A percentile compares a stretch with the other conserved stretches of the same genome.
Conservation (phyloP, 2,329 filamentous ascomycete species). For the Volutella citrinella region DNA sequence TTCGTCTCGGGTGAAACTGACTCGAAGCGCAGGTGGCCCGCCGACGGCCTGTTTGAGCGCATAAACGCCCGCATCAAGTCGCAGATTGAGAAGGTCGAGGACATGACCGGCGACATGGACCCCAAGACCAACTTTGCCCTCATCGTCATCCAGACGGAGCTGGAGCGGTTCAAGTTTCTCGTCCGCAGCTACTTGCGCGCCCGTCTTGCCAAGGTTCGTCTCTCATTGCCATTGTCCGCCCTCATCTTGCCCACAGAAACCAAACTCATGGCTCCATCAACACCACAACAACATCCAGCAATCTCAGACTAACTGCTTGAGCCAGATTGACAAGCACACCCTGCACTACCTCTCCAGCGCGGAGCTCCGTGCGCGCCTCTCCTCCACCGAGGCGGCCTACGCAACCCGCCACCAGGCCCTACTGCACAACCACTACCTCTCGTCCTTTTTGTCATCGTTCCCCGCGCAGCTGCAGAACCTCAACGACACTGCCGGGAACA, state of each 20-base stretch:
- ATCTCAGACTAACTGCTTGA: not conserved
- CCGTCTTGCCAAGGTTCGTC: slow-evolving; percentile 76
- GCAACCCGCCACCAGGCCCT: slow-evolving; percentile 81
- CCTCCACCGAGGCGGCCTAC: slow-evolving; percentile 75
- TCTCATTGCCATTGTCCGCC: no score
- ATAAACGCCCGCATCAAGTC: slow-evolving; percentile 69
- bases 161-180: slow-evolving; percentile 91
- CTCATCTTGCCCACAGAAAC: not conserved
- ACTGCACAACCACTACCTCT: slow-evolving; percentile 78
- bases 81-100: slow-evolving; percentile 70
- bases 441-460: slow-evolving; percentile 81
- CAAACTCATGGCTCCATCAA: no score
- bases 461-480: slow-evolving; percentile 76
- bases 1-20: no score
- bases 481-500: slow-evolving; percentile 85
- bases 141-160: slow-evolving; percentile 93
- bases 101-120: slow-evolving; percentile 81
- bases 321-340: slow-evolving; percentile 71
- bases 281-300: no score
- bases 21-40: slow-evolving; percentile 56
- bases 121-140: slow-evolving; percentile 89
- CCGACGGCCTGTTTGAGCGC: slow-evolving; percentile 74
- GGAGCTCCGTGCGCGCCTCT: slow-evolving; percentile 61
- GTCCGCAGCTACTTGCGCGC: slow-evolving; percentile 79
- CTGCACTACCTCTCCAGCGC: slow-evolving; percentile 67